phyloP scores from a whole-genome alignment of 2,329 filamentous ascomycete species.

The Rhynchosporium secalis region DNA sequence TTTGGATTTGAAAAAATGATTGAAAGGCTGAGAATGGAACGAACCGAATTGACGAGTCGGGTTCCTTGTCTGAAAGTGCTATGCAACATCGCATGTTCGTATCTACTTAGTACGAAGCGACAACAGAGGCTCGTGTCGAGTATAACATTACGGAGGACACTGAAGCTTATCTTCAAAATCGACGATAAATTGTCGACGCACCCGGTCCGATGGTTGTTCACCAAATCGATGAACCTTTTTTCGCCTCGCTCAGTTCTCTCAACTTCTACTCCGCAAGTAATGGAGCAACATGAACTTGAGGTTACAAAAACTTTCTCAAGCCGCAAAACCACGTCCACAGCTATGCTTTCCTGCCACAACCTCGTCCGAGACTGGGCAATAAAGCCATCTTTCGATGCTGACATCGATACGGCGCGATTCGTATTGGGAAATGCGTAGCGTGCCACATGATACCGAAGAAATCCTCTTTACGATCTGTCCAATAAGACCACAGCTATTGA shows the following conservation, averaged over 20 bases:
- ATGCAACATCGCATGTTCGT: neutral
- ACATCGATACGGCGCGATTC: neutral
- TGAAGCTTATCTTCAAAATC: slow-evolving; percentile 8
- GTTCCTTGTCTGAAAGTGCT: neutral
- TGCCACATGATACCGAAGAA: slow-evolving; percentile 2
- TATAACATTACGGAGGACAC: neutral
- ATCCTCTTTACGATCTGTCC: slow-evolving; percentile 5
- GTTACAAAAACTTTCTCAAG: slow-evolving; percentile 10
- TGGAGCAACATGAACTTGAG: neutral
- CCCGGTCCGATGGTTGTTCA: neutral
- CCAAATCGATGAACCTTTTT: neutral
- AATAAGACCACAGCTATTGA: neutral
- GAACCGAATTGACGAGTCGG: neutral
- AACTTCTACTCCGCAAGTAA: neutral
- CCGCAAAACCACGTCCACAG: neutral
- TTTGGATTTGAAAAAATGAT: too few species aligned
- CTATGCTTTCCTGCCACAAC: neutral
- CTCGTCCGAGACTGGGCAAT: neutral
- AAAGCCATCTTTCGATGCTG: neutral
- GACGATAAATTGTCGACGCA: too few species aligned
- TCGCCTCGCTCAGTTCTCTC: neutral
- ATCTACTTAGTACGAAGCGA: neutral
- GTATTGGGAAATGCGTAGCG: slow-evolving; percentile 13
- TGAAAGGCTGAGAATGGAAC: slow-evolving; percentile 7
- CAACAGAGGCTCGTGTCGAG: neutral